Evolutionary conservation across 1,284 basidiomycete species (phyloP).

Genomic region (Apiotrichum montevideense): DNA sequence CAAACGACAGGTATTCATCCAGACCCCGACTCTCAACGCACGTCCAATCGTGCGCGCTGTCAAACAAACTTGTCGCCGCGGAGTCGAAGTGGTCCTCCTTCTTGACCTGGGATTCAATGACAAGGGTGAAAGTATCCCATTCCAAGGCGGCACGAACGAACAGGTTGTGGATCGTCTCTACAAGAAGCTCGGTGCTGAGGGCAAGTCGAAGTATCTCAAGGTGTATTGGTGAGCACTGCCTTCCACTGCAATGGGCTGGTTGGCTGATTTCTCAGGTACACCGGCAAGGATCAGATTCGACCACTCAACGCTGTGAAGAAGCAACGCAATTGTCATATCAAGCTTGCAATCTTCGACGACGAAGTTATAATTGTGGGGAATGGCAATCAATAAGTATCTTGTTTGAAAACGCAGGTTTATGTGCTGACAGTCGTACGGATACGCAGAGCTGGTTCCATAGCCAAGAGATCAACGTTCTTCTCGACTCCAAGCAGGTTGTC

Average conservation of each 20-base stretch:
- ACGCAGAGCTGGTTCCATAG: slow-evolving; percentile 74
- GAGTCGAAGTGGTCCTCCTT: slow-evolving; percentile 61
- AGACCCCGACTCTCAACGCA: slow-evolving; percentile 71
- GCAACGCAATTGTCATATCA: slow-evolving; percentile 72
- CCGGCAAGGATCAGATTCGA: slow-evolving; percentile 55
- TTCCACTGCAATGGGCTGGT: too few species aligned
- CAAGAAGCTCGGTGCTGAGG: slow-evolving; percentile 51
- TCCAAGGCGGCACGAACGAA: slow-evolving; percentile 75
- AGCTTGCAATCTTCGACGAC: slow-evolving; percentile 67
- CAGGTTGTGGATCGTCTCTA: slow-evolving; percentile 65
- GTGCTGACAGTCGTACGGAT: slow-evolving; percentile 24
- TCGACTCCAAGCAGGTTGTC: slow-evolving; percentile 59
- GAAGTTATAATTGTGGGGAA: slow-evolving; percentile 62
- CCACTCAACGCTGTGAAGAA: slow-evolving; percentile 66
- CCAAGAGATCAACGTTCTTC: slow-evolving; percentile 69
- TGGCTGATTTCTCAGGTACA: slow-evolving; percentile 26
- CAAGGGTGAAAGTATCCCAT: slow-evolving; percentile 58
- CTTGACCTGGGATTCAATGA: slow-evolving; percentile 66
- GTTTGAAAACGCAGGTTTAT: slow-evolving; percentile 6
- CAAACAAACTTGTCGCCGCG: slow-evolving; percentile 60
- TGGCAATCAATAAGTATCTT: slow-evolving; percentile 33
- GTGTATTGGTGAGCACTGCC: slow-evolving; percentile 54
- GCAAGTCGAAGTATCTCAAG: slow-evolving; percentile 55
- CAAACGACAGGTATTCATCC: slow-evolving; percentile 64
- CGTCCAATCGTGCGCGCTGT: slow-evolving; percentile 61